Evolutionary conservation across 305 asterid species (phyloP).

Genomic region (Fraxinus platypoda): DNA sequence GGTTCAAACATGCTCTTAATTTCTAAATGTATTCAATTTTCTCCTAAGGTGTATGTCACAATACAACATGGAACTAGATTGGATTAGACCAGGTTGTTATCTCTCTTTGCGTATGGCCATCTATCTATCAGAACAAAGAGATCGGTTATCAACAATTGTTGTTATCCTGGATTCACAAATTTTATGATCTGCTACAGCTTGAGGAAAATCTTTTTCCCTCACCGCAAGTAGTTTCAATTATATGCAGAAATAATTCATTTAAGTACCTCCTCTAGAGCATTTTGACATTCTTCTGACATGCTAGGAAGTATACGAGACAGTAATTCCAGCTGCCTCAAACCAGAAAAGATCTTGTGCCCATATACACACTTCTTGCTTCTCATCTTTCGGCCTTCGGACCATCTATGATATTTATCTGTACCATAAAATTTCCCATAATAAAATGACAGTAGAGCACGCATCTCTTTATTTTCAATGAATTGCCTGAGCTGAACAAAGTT

Average conservation of each 20-base stretch:
- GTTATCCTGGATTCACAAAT: neutral
- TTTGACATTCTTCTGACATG: conserved; percentile 44
- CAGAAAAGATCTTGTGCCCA: conserved; percentile 68
- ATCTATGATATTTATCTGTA: conserved; percentile 48
- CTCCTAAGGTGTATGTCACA: neutral
- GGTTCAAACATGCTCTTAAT: no score
- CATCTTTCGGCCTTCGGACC: conserved; percentile 56
- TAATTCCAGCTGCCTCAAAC: conserved; percentile 69
- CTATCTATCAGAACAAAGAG: neutral
- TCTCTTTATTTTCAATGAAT: conserved; percentile 50
- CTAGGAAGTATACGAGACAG: conserved; percentile 46
- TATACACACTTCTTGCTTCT: conserved; percentile 49
- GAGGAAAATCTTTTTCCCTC: neutral
- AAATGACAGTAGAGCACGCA: conserved; percentile 51
- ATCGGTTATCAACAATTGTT: neutral
- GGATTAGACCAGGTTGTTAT: neutral
- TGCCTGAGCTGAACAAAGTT: conserved; percentile 52
- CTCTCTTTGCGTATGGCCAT: neutral
- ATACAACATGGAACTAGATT: neutral
- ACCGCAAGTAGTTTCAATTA: neutral
- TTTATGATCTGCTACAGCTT: neutral
- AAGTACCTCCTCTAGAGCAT: conserved; percentile 54
- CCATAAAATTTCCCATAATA: conserved; percentile 62
- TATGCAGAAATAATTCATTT: neutral
- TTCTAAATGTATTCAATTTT: neutral